Evolutionary conservation across 257 asterid species (phyloP).

Genomic region (Fraxinus quadrangulata): DNA sequence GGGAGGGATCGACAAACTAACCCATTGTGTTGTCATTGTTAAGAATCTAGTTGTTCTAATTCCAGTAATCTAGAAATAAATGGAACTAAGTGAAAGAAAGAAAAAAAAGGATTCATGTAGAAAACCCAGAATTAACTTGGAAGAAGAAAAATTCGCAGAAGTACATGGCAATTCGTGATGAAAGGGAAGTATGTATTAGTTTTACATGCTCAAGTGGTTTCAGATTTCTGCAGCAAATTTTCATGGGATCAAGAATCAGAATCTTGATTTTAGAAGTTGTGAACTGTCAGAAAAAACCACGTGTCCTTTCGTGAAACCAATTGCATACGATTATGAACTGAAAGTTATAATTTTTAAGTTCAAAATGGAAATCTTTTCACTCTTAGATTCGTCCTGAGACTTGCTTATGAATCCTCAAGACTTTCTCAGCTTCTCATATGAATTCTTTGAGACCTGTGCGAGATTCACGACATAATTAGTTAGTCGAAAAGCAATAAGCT

Average conservation of each 20-base stretch:
- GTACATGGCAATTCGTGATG: neutral
- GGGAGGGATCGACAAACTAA: no score
- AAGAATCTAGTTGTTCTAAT: no score
- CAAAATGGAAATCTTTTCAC: neutral
- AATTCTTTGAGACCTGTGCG: conserved; percentile 46
- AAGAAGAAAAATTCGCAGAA: no score
- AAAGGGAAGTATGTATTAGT: neutral
- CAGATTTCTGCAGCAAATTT: neutral
- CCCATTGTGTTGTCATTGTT: no score
- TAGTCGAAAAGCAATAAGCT: neutral
- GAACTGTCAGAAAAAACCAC: neutral
- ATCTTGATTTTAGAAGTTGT: neutral
- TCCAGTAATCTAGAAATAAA: no score
- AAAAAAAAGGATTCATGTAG: no score
- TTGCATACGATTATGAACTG: neutral
- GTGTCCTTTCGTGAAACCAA: neutral
- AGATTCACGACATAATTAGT: conserved; percentile 1
- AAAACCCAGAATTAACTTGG: no score
- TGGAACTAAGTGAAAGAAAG: no score
- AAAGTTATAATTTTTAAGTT: neutral
- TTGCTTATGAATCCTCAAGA: neutral
- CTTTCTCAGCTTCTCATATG: conserved; percentile 28
- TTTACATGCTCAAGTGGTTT: neutral
- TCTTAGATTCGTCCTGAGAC: neutral
- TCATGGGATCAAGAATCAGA: neutral